Evolutionary conservation across 305 asterid genomes (phyloP).

Genomic region (Solanum hybrid): DNA sequence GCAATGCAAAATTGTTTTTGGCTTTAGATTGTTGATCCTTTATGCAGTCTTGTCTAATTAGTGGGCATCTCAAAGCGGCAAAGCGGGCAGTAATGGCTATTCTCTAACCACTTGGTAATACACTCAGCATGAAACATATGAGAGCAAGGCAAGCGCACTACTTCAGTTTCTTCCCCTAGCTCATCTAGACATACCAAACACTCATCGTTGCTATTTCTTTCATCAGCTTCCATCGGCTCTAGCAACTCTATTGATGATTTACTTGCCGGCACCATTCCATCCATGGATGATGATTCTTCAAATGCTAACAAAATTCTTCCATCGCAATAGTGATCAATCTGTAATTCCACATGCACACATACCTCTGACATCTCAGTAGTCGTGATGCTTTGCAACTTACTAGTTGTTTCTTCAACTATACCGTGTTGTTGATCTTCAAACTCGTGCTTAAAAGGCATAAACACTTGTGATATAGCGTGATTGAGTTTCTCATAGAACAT

Average conservation of each 20-base stretch:
- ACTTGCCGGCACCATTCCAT: neutral
- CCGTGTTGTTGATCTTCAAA: neutral
- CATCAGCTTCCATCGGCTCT: neutral
- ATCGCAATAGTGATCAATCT: neutral
- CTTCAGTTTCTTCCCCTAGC: neutral
- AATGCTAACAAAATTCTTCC: neutral
- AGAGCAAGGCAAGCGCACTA: neutral
- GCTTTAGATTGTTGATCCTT: neutral
- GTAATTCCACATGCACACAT: neutral
- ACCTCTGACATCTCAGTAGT: neutral
- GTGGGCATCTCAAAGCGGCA: neutral
- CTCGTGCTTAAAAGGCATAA: neutral
- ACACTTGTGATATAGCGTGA: neutral
- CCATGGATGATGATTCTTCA: neutral
- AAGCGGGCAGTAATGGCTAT: neutral
- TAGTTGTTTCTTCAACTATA: neutral
- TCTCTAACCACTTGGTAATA: neutral
- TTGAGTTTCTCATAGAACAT: neutral
- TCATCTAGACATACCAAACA: neutral
- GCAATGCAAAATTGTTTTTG: neutral
- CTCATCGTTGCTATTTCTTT: neutral
- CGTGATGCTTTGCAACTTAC: neutral
- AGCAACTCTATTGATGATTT: neutral
- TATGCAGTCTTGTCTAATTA: neutral
- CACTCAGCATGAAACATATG: neutral